A percentile compares a stretch with the other conserved stretches of the same genome.
Conservation (phyloP, 495 filamentous ascomycete species). For the Daldinia vernicosa region DNA sequence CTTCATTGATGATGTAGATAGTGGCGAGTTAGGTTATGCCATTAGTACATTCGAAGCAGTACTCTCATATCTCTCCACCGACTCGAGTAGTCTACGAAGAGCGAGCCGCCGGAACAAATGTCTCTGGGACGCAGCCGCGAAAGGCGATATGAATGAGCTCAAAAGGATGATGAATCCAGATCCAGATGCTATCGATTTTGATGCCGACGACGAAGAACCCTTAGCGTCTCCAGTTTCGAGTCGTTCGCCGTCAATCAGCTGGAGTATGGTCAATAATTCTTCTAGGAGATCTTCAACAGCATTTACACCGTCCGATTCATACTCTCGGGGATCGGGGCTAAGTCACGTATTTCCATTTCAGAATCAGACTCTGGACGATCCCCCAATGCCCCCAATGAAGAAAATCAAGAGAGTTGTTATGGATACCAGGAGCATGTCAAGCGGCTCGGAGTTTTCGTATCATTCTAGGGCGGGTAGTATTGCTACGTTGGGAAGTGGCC, state of each 20-base stretch:
- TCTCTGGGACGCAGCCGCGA: slow-evolving; percentile 85
- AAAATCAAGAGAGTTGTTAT: slow-evolving; percentile 82
- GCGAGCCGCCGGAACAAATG: slow-evolving; percentile 86
- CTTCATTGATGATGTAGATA: slow-evolving; percentile 96
- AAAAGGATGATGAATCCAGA: slow-evolving; percentile 79
- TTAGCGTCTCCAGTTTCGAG: slow-evolving; percentile 50
- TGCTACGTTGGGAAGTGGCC: slow-evolving; percentile 72
- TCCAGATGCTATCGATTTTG: slow-evolving; percentile 53
- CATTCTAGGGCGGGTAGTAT: slow-evolving; percentile 79
- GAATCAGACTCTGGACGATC: slow-evolving; percentile 55
- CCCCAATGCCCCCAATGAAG: slow-evolving; percentile 55
- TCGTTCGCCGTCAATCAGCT: slow-evolving; percentile 51
- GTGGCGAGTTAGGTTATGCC: slow-evolving; percentile 95
- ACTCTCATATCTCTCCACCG: slow-evolving; percentile 84
- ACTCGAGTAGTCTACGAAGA: slow-evolving; percentile 80
- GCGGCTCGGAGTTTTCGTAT: slow-evolving; percentile 79
- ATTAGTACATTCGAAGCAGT: slow-evolving; percentile 97
- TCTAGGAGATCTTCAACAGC: slow-evolving; percentile 56
- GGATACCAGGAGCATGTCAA: slow-evolving; percentile 89
- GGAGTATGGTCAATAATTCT: slow-evolving; percentile 56
- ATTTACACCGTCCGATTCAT: slow-evolving; percentile 53
- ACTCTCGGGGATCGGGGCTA: slow-evolving; percentile 70
- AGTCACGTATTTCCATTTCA: slow-evolving; percentile 93
- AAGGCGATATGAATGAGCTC: slow-evolving; percentile 77
- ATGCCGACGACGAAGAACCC: slow-evolving; percentile 55